These are phyloP conservation scores for Quercus glauca DNA, from an alignment of 306 rosid species.

Conservation along the genomic window DNA sequence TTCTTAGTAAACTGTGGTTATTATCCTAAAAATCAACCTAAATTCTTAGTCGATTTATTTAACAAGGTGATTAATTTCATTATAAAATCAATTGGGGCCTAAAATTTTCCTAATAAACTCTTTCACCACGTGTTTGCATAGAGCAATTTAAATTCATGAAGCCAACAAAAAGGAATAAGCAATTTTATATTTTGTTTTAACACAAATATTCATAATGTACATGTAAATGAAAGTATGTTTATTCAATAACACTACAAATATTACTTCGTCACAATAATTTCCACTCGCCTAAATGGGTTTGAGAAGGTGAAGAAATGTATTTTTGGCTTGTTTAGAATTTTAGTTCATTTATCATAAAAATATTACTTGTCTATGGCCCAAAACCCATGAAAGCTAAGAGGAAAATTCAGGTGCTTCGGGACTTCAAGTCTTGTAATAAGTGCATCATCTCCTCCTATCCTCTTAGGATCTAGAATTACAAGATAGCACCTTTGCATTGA, in stretches of 20 bases:
- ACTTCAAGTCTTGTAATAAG: conserved; percentile 75
- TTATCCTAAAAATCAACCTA: no score
- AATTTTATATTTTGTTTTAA: background rate
- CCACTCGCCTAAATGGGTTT: no score
- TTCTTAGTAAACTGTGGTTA: no score
- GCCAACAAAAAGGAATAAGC: background rate
- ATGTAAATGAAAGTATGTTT: background rate
- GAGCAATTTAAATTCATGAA: no score
- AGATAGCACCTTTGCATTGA: conserved; percentile 75
- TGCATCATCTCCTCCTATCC: conserved; percentile 63
- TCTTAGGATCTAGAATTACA: conserved; percentile 53
- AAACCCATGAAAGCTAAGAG: conserved; percentile 84
- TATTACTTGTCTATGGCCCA: conserved; percentile 52
- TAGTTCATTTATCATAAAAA: background rate
- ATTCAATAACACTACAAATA: background rate
- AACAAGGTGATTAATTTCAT: no score
- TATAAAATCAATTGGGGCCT: no score
- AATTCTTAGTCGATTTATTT: no score
- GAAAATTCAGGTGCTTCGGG: conserved; percentile 77
- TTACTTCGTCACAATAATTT: no score
- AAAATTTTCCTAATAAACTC: no score
- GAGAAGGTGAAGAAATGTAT: no score
- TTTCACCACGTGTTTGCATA: no score
- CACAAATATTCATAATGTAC: background rate
- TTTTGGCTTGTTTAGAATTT: background rate